Base-by-base conservation (phyloP, 1,284 basidiomycete species). In the Fistulina hepatica region DNA sequence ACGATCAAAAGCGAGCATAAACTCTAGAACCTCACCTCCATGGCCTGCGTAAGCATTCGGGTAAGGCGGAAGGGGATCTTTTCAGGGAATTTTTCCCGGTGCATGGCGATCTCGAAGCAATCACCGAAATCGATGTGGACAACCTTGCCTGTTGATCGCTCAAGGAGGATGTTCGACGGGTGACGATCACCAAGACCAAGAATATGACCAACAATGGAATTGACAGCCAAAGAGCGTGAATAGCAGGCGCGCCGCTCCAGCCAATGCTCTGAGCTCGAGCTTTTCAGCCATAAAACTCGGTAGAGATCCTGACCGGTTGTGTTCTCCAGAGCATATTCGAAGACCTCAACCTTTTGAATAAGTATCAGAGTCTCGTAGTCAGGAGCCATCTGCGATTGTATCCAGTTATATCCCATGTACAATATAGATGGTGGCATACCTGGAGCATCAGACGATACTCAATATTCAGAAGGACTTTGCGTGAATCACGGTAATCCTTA, bases 221-320 rank as follows among this genome's bases (percentile, higher is more conserved):
- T 97, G 40, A 94, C 84, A 6, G 91, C 95, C 34, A 99, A 73
- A 27, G 90, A 94, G 27, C 95, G 77, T 2, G 93, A 97, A 56
- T 97, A 98, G 1, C 89, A 93, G n/a, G 91, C 89, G 26, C 95
- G 76, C 10, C 95, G 77, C 57, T 98, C 94, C 23, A 99, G 66
- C 95, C 95, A 99, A 48, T 97, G 89, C 52, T 98, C 95, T 3
- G 95, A 98, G 54, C 88, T 93, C 42, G 74, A 63, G 53, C 85
- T 91, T 67, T 94, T 95, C 45, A 99, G 69, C 95, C 95, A 99
- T 12, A 99, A 66, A 16, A 98, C 92, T 15, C 93, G 73, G 60
- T 99, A 99, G n/a, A 99, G 69, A 58, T 99, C 95, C 63, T 98
- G 95, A 0, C 95, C 95, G 0, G 92, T 97, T 1, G 95, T 98